Evolutionary conservation across 2,329 filamentous ascomycete species (phyloP), one percentile per base, ranked within the genome.

Genomic region (Aureobasidium sp.): DNA sequence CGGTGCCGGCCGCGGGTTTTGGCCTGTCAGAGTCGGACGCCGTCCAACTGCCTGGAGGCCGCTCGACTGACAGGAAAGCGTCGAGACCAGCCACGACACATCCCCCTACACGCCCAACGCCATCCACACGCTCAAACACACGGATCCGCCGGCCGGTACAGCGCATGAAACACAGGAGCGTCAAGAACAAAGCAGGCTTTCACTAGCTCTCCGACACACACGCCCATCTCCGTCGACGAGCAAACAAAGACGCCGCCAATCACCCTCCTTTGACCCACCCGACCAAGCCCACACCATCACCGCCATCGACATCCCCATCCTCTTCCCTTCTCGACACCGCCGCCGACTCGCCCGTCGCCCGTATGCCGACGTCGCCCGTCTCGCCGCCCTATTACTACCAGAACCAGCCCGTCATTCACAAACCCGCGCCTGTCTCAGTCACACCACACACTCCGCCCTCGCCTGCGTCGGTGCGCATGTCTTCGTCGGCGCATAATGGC

Each of bases 391-490:
- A 73, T 69, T 70, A 73, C 70, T 67, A 74, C 65, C 73, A 73
- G 71, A 76, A 76, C 69, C 64, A 67, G 65, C 67, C 69, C 68
- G 71, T 73, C 63, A 65, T 70, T 55, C 71, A 74, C 55, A 65
- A 62, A 37, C 37, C 49, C 23, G 43, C 43, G 37, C 43, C 45
- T 23, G 60, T 49, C 50, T 50, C 60, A 27, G 49, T 49, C 27
- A 29, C 55, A 49, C 76, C 76, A 50, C 75, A 77, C 66, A 79
- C 77, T 10, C 77, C 77, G 58, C 78, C 76, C 38, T 77, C 76
- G 25, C 76, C 75, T 59, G 55, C 55, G 33, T 58, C 55, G 55
- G 75, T 77, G 58, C 74, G 74, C 61, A 74, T 74, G 73, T 76
- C 75, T 70, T 75, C 76, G 66, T 45, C 60, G 60, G 43, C 60